Conservation (phyloP, 2,329 filamentous ascomycete species). For the Talaromyces sp. region DNA sequence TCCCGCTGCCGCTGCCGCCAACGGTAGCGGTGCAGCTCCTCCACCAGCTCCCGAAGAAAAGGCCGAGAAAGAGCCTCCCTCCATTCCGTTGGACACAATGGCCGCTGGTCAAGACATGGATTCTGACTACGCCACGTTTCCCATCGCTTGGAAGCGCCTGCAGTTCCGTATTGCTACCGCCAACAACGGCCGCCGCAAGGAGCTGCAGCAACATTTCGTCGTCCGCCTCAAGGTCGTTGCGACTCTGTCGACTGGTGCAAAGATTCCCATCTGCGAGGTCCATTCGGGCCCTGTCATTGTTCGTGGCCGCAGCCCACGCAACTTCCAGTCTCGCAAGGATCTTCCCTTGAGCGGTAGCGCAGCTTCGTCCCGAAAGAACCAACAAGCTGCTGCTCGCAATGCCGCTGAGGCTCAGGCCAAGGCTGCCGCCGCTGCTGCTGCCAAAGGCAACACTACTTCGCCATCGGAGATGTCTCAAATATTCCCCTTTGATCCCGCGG, state of each 20-base stretch:
- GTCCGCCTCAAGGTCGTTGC: conserved; percentile 81
- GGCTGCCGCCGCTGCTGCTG: conserved; percentile 24
- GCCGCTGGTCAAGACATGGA: conserved; percentile 64
- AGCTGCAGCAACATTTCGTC: conserved; percentile 94
- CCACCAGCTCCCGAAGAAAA: conserved; percentile 49
- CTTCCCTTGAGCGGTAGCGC: conserved; percentile 79
- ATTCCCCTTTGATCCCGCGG: conserved; percentile 21
- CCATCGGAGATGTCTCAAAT: conserved; percentile 18
- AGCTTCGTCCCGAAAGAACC: conserved; percentile 70
- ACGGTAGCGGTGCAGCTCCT: conserved; percentile 58
- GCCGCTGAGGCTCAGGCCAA: conserved; percentile 31
- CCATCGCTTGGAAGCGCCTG: conserved; percentile 87
- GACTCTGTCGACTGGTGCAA: conserved; percentile 76
- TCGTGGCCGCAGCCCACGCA: conserved; percentile 83
- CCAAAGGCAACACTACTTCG: conserved; percentile 28
- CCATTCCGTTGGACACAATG: conserved; percentile 68
- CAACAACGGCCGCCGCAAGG: conserved; percentile 91
- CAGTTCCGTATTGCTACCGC: conserved; percentile 94
- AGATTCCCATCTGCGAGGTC: conserved; percentile 75
- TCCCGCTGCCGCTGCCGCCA: conserved; percentile 67
- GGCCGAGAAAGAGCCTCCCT: conserved; percentile 78
- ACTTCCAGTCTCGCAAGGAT: conserved; percentile 92
- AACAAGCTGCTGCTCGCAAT: conserved; percentile 11
- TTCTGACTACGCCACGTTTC: conserved; percentile 82
- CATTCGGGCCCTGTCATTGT: conserved; percentile 90